phyloP scores from a whole-genome alignment of 2,329 filamentous ascomycete species.

The Nemania sp. region DNA sequence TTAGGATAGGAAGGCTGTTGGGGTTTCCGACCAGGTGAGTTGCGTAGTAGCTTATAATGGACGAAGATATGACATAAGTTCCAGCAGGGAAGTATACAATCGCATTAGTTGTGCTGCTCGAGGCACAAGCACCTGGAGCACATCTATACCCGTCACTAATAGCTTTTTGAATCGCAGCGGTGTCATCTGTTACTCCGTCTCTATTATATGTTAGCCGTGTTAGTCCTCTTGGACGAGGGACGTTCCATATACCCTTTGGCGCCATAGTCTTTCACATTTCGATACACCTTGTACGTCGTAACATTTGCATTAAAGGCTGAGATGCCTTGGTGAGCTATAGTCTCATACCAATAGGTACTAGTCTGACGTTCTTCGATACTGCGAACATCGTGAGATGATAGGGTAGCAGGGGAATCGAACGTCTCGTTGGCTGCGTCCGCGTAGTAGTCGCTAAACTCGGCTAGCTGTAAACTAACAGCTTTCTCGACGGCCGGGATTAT shows the following conservation, averaged over 20 bases:
- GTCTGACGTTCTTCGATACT: conserved; percentile 38
- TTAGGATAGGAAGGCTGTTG: conserved; percentile 62
- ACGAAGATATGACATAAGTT: conserved; percentile 50
- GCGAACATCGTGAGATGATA: conserved; percentile 11
- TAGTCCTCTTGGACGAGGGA: not conserved
- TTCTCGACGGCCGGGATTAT: conserved; percentile 43
- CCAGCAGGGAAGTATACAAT: conserved; percentile 42
- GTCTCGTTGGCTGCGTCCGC: conserved; percentile 30
- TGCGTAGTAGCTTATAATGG: conserved; percentile 82
- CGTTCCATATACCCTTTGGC: conserved; percentile 46
- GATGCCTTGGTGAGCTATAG: conserved; percentile 52
- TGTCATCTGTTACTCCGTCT: conserved; percentile 39
- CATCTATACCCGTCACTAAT: conserved; percentile 39
- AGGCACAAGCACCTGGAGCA: conserved; percentile 32
- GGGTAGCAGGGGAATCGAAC: conserved; percentile 10
- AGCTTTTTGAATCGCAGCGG: conserved; percentile 37
- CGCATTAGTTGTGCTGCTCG: conserved; percentile 39
- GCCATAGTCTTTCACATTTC: conserved; percentile 55
- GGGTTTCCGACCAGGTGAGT: conserved; percentile 72
- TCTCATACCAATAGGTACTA: conserved; percentile 50
- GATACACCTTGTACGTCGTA: conserved; percentile 52
- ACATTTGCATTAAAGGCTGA: conserved; percentile 51
- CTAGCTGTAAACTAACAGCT: conserved; percentile 41
- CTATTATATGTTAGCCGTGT: conserved; percentile 25
- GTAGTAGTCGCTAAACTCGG: conserved; percentile 40